Conservation (phyloP, 2,329 filamentous ascomycete genomes). For the Cytospora leucostoma region DNA sequence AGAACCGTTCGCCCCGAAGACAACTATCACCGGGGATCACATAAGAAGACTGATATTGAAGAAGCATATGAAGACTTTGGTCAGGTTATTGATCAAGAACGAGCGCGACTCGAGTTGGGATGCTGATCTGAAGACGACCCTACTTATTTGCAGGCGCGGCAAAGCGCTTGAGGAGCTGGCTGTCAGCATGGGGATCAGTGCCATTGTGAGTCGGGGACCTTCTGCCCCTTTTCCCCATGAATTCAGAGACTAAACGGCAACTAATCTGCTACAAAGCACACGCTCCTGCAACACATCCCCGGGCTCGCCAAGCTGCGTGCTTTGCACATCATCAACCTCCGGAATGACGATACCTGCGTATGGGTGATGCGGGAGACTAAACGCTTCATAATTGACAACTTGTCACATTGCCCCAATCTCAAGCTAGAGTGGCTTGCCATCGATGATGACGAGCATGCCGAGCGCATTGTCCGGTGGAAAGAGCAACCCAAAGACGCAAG, state of each 20-base stretch:
- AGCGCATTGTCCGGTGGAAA: conserved; percentile 49
- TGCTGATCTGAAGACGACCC: conserved; percentile 54
- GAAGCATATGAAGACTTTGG: conserved; percentile 58
- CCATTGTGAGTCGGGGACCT: conserved; percentile 49
- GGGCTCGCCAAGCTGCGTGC: conserved; percentile 57
- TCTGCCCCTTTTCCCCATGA: not conserved
- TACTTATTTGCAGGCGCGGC: conserved; percentile 55
- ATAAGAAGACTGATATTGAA: conserved; percentile 59
- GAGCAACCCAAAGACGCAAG: conserved; percentile 35
- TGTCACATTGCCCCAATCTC: conserved; percentile 56
- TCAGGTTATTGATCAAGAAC: conserved; percentile 62
- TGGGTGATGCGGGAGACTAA: conserved; percentile 59
- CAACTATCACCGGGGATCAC: conserved; percentile 54
- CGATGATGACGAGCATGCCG: conserved; percentile 50
- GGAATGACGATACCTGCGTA: conserved; percentile 57
- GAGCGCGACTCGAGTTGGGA: conserved; percentile 57
- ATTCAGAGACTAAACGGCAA: not conserved
- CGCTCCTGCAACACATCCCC: conserved; percentile 55
- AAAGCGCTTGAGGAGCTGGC: conserved; percentile 56
- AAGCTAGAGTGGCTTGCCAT: conserved; percentile 62
- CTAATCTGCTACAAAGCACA: conserved; percentile 47
- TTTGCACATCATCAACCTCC: conserved; percentile 56
- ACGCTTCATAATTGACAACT: conserved; percentile 59
- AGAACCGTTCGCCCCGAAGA: conserved; percentile 54
- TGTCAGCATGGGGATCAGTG: conserved; percentile 53